Percentiles rank a stretch among this genome's conserved stretches.
Evolutionary conservation across 495 filamentous ascomycete species (phyloP).

Genomic region (Neurospora sp.): DNA sequence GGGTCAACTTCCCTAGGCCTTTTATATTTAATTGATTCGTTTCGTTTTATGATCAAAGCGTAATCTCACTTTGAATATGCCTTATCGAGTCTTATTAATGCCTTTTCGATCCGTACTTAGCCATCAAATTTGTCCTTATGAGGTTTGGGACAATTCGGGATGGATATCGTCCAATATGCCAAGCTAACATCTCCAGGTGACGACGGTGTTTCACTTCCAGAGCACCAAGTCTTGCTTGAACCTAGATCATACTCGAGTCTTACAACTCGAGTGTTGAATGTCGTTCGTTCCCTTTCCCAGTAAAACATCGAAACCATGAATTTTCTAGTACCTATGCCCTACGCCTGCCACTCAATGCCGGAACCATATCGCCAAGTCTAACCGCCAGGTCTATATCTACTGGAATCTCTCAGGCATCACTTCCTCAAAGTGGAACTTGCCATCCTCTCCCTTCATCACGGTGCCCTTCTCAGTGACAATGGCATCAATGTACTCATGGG

Average conservation of each 20-base stretch:
- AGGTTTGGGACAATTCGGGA: no score
- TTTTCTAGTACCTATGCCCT: not conserved
- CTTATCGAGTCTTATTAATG: no score
- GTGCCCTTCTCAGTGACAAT: constrained; percentile 90
- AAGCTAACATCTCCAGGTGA: not conserved
- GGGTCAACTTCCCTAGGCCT: no score
- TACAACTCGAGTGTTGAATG: no score
- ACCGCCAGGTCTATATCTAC: not conserved
- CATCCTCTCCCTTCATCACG: constrained; percentile 63
- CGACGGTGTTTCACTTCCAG: not conserved
- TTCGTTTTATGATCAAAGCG: no score
- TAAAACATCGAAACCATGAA: not conserved
- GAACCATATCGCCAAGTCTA: not conserved
- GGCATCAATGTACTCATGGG: constrained; percentile 75
- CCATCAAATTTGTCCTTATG: no score
- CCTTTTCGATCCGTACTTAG: no score
- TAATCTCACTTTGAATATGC: no score
- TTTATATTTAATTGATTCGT: no score
- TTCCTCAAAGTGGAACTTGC: constrained; percentile 58
- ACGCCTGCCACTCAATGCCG: not conserved
- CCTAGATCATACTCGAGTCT: not conserved
- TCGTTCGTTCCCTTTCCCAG: no score
- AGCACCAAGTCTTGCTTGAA: not conserved
- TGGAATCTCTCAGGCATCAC: constrained; percentile 40
- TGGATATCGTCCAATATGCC: no score